Base-by-base conservation (phyloP, 2,329 filamentous ascomycete species). In the Aspergillus pseudoglaucus region DNA sequence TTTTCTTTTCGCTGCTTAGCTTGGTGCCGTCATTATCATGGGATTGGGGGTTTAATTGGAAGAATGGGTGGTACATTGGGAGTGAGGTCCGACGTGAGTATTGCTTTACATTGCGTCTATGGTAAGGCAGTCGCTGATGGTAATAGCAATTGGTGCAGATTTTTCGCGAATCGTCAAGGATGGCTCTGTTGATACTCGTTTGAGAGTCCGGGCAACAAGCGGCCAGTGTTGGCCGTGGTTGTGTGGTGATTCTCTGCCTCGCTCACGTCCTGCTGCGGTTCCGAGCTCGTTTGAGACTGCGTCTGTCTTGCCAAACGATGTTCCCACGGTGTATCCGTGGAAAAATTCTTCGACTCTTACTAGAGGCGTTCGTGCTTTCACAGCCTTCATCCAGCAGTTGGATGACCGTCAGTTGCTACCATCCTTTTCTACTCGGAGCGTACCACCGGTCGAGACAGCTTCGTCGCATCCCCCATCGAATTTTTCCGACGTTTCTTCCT, bases 1-100 rank as follows among this genome's bases (percentile, higher is more conserved):
- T 66, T 46, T 47, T 65, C 37, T 65, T 67, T 46, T 62, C 61
- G 41, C 53, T 68, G 32, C 54, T 67, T 45, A 66, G 59, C 25
- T 47, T 68, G 47, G 61, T 62, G 33, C 62, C 63, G 39, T 64
- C 63, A n/a, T 46, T 66, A 18, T 59, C 62, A 38, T 62, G 55
- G 30, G 53, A 59, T 40, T 61, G 59, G 59, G 57, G 54, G 43
- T 51, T 62, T 44, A 61, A 56, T 45, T 14, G 59, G n/a, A 60
- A 60, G 42, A 47, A 63, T 9, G 58, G 56, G 20, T 30, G 25
- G 25, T 62, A 65, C 46, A 60, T 60, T 10, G 53, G 55, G 10
- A 43, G 49, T 46, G 55, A 55, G 44, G 49, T 51, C 50, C 58
- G 55, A 47, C 57, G 63, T 66, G 59, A 44, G 64, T 61, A 18